Base-by-base conservation (phyloP, 768 basidiomycete species). In the Boletus huronensis region DNA sequence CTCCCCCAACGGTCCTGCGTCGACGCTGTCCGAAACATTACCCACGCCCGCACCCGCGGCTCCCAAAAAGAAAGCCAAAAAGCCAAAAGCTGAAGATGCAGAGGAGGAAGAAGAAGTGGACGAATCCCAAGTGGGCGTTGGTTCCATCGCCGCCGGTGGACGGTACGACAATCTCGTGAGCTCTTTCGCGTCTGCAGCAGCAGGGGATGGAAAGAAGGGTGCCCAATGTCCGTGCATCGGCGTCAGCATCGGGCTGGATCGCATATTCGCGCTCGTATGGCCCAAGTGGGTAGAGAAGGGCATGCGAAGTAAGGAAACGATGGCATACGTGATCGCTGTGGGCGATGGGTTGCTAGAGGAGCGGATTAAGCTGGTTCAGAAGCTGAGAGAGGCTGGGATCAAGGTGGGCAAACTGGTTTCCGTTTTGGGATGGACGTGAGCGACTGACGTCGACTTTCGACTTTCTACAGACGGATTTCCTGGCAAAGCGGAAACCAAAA, bases 61-160 rank as follows among this genome's bases (percentile, higher is more conserved):
- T 17, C 56, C 74, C 17, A 81, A 82, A 65, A 73, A 73, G 57
- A 64, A 67, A 31, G 28, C 71, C 8, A 75, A 74, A 59, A 82
- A 82, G 61, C 56, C 75, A 29, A 77, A 77, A 50, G 52, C 67
- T 17, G 73, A 74, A 19, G 77, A 73, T 5, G 65, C 58, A 21
- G 80, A 76, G 16, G 86, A 84, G 17, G 87, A 91, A 32, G 96
- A 95, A 60, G 95, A 95, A 61, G 74, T 93, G 35, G 96, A 98
- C 71, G 96, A 98, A 68, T 88, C 90, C 1, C 82, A 87, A 61
- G 85, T 98, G 36, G 97, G 97, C 19, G 93, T 98, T 3, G 97
- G 97, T n/a, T 97, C 94, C 14, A 96, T 99, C 69, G 97, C 95
- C n/a, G 97, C 91, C 1, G 97, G 97, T 11, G 97, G 97, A 9